Base-by-base conservation (phyloP, 495 filamentous ascomycete genomes). In the Aspergillus sparsus region DNA sequence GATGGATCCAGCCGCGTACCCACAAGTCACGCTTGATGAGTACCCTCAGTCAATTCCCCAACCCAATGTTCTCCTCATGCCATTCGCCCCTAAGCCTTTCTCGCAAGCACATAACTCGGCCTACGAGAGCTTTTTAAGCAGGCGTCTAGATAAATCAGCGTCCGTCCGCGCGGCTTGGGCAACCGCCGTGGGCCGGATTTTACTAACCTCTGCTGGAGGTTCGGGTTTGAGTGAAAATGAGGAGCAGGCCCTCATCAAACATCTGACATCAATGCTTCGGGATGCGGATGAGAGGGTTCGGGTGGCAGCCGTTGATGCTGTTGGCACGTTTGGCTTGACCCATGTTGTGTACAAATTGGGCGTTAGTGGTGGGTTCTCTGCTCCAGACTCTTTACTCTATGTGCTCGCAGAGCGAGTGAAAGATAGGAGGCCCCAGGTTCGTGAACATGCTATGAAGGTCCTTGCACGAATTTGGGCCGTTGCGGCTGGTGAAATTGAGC, bases 231-330 rank as follows among this genome's bases (percentile, higher is more conserved):
- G 87, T 63, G 83, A 87, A 7, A 83, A 84, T 39, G 91, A 96
- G 42, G 90, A 95, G 71, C 78, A 82, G 49, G 71, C 74, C 18
- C 81, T 98, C 49, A 82, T 97, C 13, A 81, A 83, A 55, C 84
- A 85, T 15, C 77, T 99, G 21, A 85, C 86, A 0, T 85, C 89
- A 12, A 92, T 93, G 80, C 83, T 98, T 2, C 86, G 83, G 3
- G 94, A 98, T 67, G 83, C 82, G 11, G 95, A 99, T 66, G 94
- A 99, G 60, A 91, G 84, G 61, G 94, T 99, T 39, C 84, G 94
- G 51, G 74, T 98, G 46, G 88, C 93, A 13, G 92, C 92, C 13
- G 88, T 97, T 10, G 87, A 89, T 66, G 87, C 87, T 0, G 81
- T 99, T 31, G 89, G 87, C 45, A 82, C 80, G 34, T 91, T 95